phyloP scores from a whole-genome alignment of 2,329 filamentous ascomycete genomes.

The Tricladium varicosporioides region DNA sequence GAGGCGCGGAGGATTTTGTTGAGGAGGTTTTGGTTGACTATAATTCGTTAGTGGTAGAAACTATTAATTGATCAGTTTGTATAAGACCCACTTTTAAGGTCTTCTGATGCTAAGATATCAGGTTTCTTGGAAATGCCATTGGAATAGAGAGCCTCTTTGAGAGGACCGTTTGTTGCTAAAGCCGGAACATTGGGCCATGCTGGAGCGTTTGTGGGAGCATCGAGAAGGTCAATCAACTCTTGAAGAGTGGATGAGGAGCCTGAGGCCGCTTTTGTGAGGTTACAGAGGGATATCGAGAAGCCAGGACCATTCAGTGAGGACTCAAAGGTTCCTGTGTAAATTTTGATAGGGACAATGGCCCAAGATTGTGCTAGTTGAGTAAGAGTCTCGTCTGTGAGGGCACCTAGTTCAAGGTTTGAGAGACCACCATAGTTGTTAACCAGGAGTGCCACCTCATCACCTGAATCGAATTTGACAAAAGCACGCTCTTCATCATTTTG shows the following conservation, averaged over 20 bases:
- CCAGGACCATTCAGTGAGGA: constrained; percentile 54
- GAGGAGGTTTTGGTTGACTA: constrained; percentile 31
- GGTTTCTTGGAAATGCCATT: constrained; percentile 22
- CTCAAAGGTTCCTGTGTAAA: constrained; percentile 48
- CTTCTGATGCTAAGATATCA: constrained; percentile 16
- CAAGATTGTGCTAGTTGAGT: constrained; percentile 39
- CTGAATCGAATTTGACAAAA: constrained; percentile 45
- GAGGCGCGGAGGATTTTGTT: constrained; percentile 29
- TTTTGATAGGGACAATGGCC: constrained; percentile 45
- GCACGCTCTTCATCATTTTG: constrained; percentile 45
- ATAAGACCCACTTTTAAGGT: constrained; percentile 19
- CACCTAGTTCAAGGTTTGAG: constrained; percentile 55
- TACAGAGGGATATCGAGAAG: constrained; percentile 54
- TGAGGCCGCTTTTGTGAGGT: constrained; percentile 40
- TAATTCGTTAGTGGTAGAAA: neutral
- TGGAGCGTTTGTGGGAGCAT: constrained; percentile 47
- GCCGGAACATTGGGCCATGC: constrained; percentile 29
- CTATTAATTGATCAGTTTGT: neutral
- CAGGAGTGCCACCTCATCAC: constrained; percentile 48
- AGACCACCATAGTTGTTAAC: constrained; percentile 61
- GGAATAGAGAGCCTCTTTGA: constrained; percentile 1
- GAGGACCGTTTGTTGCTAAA: constrained; percentile 19
- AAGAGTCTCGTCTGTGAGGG: constrained; percentile 42
- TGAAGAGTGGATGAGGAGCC: constrained; percentile 22
- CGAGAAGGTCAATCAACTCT: constrained; percentile 47